Conservation (phyloP, 495 filamentous ascomycete species). For the Trichocladium uniseriatum region DNA sequence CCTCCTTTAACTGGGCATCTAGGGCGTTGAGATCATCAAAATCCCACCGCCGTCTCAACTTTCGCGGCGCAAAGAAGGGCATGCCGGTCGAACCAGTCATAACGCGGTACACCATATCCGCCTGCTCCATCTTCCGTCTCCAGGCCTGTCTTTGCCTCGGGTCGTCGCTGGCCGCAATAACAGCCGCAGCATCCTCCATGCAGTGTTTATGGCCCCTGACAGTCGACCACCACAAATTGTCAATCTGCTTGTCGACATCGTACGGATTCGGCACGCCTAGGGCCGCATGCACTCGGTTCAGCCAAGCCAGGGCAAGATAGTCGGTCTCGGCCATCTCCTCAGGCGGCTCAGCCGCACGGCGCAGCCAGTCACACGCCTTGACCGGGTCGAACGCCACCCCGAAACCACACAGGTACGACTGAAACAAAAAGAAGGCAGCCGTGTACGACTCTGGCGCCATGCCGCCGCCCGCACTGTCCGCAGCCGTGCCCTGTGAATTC, state of each 20-base stretch:
- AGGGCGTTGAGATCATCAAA: conserved; percentile 5
- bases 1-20: conserved; percentile 3
- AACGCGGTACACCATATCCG: background rate
- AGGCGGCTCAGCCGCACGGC: background rate
- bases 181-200: background rate
- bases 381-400: background rate
- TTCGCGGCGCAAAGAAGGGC: conserved; percentile 5
- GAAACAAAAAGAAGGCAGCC: conserved; percentile 8
- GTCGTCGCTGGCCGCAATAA: background rate
- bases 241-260: background rate
- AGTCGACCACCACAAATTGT: conserved; percentile 1
- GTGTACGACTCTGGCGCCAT: background rate
- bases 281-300: conserved; percentile 4
- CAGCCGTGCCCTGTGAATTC: background rate
- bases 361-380: conserved; percentile 8
- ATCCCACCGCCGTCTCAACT: conserved; percentile 6
- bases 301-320: conserved; percentile 6
- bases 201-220: conserved; percentile 4
- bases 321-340: background rate
- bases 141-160: background rate
- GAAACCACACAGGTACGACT: conserved; percentile 6
- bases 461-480: background rate
- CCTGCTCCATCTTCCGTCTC: background rate
- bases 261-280: conserved; percentile 1
- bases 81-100: conserved; percentile 9